Base-by-base conservation (phyloP, 2,329 filamentous ascomycete genomes). In the Neurospora sp. region DNA sequence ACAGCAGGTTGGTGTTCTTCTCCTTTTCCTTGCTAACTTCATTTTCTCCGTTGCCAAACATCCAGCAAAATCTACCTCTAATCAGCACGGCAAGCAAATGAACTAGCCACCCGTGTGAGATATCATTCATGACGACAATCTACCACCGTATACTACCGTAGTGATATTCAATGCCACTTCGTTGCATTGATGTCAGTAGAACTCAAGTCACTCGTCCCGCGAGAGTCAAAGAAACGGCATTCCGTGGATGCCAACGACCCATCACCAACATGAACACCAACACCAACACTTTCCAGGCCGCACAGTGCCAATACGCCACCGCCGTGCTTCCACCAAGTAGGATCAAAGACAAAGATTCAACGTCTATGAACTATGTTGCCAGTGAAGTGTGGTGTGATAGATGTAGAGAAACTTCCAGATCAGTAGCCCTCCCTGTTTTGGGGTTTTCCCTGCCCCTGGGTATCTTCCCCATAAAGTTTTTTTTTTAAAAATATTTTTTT, bases 321-420 rank as follows among this genome's bases (percentile, higher is more conserved):
- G 4, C 10, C 43, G 19, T 23, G 19, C 0, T 23, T 12, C 1
- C 0, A 23, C 43, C 19, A 46, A 23, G 8, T 1, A 23, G 8
- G 43, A 6, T 23, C 0, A 46, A 23, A 23, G 19, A 11, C n/a
- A 23, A 46, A 41, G 39, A 40, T 8, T 8, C 40, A 1, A n/a
- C 17, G 3, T n/a, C 2, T 2, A 10, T n/a, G 3, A 8, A 3
- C 17, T 15, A 1, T 2, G 6, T 8, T 40, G 6, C 0, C 15
- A 40, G 39, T 8, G 15, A 3, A 6, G 39, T 40, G 6, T 8
- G 3, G 6, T 8, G 3, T 6, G 40, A n/a, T 41, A 2, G 38
- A 2, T 39, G 38, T 39, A 19, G 8, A 23, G 8, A 23, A 46
- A 23, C 8, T 23, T 23, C 19, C 19, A 23, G 19, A 23, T 23